Conservation (phyloP, 2,329 filamentous ascomycete genomes). For the Scolecobasidium constrictum region DNA sequence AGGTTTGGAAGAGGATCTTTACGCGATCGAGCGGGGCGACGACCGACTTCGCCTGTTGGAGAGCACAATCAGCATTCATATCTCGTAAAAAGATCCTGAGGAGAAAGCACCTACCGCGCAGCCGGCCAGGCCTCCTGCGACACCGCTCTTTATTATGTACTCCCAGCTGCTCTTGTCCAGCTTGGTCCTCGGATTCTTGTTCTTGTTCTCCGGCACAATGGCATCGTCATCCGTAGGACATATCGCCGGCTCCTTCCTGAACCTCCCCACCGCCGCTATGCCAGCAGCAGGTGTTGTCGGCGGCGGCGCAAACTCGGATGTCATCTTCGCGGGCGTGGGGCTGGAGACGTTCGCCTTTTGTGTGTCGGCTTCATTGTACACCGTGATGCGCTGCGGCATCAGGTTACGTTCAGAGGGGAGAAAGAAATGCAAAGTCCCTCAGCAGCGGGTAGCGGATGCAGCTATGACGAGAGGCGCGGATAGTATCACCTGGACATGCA, state of each 20-base stretch:
- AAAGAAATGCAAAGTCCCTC: not conserved
- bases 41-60: constrained; percentile 75
- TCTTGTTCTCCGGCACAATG: constrained; percentile 29
- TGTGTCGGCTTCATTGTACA: constrained; percentile 1
- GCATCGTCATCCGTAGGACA: constrained; percentile 43
- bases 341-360: not conserved
- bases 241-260: constrained; percentile 28
- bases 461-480: no score
- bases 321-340: not conserved
- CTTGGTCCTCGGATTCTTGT: constrained; percentile 17
- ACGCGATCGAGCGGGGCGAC: constrained; percentile 94
- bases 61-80: constrained; percentile 7
- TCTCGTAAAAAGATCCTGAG: not conserved
- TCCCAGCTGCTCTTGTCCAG: constrained; percentile 64
- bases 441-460: no score
- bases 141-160: constrained; percentile 71
- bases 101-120: constrained; percentile 61
- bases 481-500: not conserved
- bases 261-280: not conserved
- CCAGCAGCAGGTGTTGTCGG: not conserved
- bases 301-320: not conserved
- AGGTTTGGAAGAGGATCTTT: constrained; percentile 96
- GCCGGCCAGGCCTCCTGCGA: constrained; percentile 83
- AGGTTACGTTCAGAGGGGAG: not conserved
- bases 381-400: not conserved